These are phyloP conservation scores for Botrytis medusae DNA, from an alignment of 2,329 filamentous ascomycete genomes.

Conservation along the genomic window DNA sequence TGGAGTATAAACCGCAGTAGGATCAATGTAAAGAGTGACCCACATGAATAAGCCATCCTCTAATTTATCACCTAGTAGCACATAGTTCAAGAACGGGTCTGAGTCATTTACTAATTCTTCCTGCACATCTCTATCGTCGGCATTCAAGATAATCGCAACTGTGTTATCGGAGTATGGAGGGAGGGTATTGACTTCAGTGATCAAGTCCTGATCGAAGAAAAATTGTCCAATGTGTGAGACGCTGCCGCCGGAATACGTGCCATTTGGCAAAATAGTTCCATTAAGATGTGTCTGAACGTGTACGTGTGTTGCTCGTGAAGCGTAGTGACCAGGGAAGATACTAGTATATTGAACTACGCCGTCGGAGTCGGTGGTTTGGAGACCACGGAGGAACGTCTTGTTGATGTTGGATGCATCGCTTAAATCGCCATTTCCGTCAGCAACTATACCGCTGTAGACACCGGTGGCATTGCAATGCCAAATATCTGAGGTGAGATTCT, in stretches of 20 bases:
- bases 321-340: slow-evolving; percentile 49
- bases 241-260: slow-evolving; percentile 51
- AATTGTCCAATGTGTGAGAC: slow-evolving; percentile 52
- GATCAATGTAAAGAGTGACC: no score
- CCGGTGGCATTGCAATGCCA: slow-evolving; percentile 47
- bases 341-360: slow-evolving; percentile 47
- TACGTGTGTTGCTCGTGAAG: slow-evolving; percentile 48
- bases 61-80: no score
- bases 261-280: slow-evolving; percentile 38
- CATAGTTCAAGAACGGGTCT: no score
- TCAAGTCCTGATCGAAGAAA: slow-evolving; percentile 53
- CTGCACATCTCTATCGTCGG: no score
- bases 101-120: no score
- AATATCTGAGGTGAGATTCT: slow-evolving; percentile 51
- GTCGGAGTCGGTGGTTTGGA: slow-evolving; percentile 45
- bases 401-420: slow-evolving; percentile 43
- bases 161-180: no score
- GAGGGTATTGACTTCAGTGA: no score
- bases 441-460: slow-evolving; percentile 41
- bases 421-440: no score
- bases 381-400: slow-evolving; percentile 45
- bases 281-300: slow-evolving; percentile 39
- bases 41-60: no score
- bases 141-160: no score
- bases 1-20: no score